Conservation (phyloP, 2,329 filamentous ascomycete species). For the Mycosphaerella arachidis region DNA sequence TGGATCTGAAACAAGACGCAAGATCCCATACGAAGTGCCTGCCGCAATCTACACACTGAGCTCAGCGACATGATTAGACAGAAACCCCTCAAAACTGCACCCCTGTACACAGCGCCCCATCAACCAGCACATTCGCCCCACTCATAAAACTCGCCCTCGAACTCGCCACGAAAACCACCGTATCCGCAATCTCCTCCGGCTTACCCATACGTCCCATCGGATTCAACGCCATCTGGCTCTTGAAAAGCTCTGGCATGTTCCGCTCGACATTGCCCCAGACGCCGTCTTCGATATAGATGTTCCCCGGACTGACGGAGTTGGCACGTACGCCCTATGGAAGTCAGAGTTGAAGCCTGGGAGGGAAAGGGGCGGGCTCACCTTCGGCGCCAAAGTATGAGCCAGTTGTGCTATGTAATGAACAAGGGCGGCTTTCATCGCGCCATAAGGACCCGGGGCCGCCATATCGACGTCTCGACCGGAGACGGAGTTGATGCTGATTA, state of each 20-base stretch:
- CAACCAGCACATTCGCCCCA: conserved; percentile 30
- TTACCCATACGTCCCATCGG: conserved; percentile 46
- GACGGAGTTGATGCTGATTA: conserved; percentile 36
- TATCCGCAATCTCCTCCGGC: conserved; percentile 49
- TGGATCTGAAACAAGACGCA: no score
- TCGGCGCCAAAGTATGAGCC: conserved; percentile 33
- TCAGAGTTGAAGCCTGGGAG: neutral
- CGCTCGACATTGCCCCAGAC: conserved; percentile 35
- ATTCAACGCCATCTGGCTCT: conserved; percentile 23
- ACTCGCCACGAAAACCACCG: conserved; percentile 42
- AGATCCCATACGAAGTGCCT: neutral
- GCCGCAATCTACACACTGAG: neutral
- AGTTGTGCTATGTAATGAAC: conserved; percentile 37
- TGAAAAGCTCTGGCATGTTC: conserved; percentile 30
- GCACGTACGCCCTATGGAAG: conserved; percentile 27
- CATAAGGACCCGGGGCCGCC: conserved; percentile 36
- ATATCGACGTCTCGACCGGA: conserved; percentile 37
- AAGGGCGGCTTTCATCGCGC: conserved; percentile 35
- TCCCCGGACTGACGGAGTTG: conserved; percentile 34
- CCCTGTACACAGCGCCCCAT: conserved; percentile 28
- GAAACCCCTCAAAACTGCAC: conserved; percentile 25
- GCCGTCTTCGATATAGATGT: conserved; percentile 35
- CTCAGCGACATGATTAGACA: neutral
- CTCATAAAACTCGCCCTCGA: conserved; percentile 28
- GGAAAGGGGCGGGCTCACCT: conserved; percentile 11